phyloP scores from a whole-genome alignment of 2,329 filamentous ascomycete species.

The Podosphaera xanthii region DNA sequence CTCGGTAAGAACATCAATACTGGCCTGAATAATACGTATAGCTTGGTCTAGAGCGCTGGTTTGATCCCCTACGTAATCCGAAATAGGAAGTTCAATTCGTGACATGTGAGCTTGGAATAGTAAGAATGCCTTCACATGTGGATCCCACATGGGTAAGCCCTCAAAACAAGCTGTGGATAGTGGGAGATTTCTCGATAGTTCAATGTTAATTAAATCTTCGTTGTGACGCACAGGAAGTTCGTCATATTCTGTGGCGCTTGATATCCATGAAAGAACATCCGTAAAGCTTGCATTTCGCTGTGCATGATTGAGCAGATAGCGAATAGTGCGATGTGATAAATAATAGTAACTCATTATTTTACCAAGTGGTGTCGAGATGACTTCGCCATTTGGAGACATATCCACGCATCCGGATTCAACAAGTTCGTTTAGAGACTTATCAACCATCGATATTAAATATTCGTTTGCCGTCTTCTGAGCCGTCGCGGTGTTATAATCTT shows the following conservation, averaged over 20 bases:
- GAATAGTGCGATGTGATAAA: conserved; percentile 81
- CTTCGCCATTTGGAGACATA: conserved; percentile 65
- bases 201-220: conserved; percentile 88
- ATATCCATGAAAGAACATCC: conserved; percentile 81
- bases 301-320: conserved; percentile 55
- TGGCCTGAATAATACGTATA: conserved; percentile 89
- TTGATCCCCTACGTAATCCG: conserved; percentile 92
- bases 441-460: conserved; percentile 84
- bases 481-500: conserved; percentile 70
- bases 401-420: conserved; percentile 66
- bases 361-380: conserved; percentile 73
- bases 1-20: conserved; percentile 82
- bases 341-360: conserved; percentile 99
- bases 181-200: conserved; percentile 63
- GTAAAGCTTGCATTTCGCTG: conserved; percentile 55
- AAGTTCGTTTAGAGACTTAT: conserved; percentile 62
- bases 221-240: conserved; percentile 95
- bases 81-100: conserved; percentile 75
- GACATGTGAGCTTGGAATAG: conserved; percentile 90
- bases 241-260: conserved; percentile 80
- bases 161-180: conserved; percentile 22
- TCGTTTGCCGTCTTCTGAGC: conserved; percentile 79
- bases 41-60: conserved; percentile 77
- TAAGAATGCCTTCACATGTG: conserved; percentile 88
- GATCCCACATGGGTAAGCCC: conserved; percentile 87